Evolutionary conservation across 1,139 yeast genomes (phyloP).

Genomic region (Spathaspora jeffriesii): DNA sequence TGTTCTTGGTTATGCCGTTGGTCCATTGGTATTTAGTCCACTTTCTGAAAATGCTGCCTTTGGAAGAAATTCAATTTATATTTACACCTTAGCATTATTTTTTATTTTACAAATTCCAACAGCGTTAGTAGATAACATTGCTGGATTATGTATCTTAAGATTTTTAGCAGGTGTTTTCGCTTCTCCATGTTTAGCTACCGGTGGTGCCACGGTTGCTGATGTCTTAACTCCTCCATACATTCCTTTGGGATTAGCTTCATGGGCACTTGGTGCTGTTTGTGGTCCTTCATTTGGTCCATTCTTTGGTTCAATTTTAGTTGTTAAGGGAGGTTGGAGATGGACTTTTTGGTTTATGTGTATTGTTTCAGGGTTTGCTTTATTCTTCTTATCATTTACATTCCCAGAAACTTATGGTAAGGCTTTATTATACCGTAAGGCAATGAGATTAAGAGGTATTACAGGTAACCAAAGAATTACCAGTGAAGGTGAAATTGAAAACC

Average conservation of each 20-base stretch:
- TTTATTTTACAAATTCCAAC: conserved; percentile 34
- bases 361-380: conserved; percentile 30
- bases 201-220: conserved; percentile 38
- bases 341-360: conserved; percentile 45
- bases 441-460: conserved; percentile 44
- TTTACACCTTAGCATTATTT: conserved; percentile 28
- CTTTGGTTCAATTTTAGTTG: conserved; percentile 26
- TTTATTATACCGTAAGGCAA: conserved; percentile 47
- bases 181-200: conserved; percentile 38
- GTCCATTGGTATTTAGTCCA: conserved; percentile 58
- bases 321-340: conserved; percentile 40
- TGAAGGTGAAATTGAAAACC: conserved; percentile 41
- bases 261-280: conserved; percentile 31
- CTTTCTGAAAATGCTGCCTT: conserved; percentile 48
- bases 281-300: conserved; percentile 38
- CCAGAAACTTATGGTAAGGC: conserved; percentile 55
- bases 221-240: conserved; percentile 24
- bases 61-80: conserved; percentile 51
- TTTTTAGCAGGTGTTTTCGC: conserved; percentile 38
- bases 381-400: conserved; percentile 33
- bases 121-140: conserved; percentile 30
- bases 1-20: conserved; percentile 58
- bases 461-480: conserved; percentile 41
- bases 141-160: conserved; percentile 31
- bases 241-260: conserved; percentile 27